Evolutionary conservation across 164 flowering plant genomes (phyloP), one percentile per base, ranked within the genome.

Genomic region (Liriodendron chinense): DNA sequence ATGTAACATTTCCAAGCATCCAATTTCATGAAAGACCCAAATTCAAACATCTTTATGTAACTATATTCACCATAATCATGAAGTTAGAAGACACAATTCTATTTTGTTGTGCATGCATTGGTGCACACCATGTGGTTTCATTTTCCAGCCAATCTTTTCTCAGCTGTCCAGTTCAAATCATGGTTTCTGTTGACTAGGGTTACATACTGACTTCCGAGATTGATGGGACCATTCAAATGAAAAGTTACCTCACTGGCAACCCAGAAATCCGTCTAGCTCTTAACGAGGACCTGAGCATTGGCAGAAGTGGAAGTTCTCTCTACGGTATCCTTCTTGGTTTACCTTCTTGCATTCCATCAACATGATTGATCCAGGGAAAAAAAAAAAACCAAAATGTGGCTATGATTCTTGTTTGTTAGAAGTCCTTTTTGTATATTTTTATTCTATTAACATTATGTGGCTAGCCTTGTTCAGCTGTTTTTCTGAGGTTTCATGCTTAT

Each of bases 171-270:
- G 14, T 22, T 48, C 28, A 21, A 43, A 6, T 24, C 13, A 3
- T 72, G 9, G 65, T 56, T 73, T 47, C 9, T 70, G 63, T 18
- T 22, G 78, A 73, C 23, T 72, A 96, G 99, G 99, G 97, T 22
- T 94, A 92, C 71, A 91, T 96, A 75, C 85, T 96, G 74, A 96
- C 98, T 65, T 94, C 99, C 69, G 99, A 96, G 88, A 96, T 96
- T 79, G 98, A 96, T 85, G 98, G 99, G 10, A 94, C 99, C 72
- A 96, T 96, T 79, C 96, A 94, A 86, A 94, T 94, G 99, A 96
- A 96, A 87, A 94, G 98, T 78, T 96, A 91, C 81, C 97, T 96
- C 25, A 83, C 90, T 59, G 97, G 99, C 10, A 96, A 94, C 80
- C 99, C 99, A 67, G 98, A 92, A 88, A 94, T 94, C 69, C 90